Percentiles rank a stretch among this genome's conserved stretches.
Evolutionary conservation across 441 rosid species (phyloP).

Genomic region (Manihot esculenta): DNA sequence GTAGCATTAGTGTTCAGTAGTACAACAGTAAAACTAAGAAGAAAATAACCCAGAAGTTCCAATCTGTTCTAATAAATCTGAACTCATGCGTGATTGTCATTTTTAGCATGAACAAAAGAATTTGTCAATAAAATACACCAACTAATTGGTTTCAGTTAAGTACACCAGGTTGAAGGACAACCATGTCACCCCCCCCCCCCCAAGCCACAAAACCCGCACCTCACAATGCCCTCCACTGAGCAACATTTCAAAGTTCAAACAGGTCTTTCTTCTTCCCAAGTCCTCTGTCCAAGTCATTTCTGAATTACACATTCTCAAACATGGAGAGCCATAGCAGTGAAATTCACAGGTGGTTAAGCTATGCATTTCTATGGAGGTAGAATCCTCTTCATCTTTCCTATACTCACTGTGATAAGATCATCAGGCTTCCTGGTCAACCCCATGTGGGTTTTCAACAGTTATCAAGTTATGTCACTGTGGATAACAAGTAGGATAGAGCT

Average conservation of each 20-base stretch:
- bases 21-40: too few relatives aligned
- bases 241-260: slow-evolving; percentile 15
- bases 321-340: slow-evolving; percentile 52
- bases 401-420: slow-evolving; percentile 49
- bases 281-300: neutral
- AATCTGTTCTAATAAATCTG: too few relatives aligned
- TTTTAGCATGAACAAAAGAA: too few relatives aligned
- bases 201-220: slow-evolving; percentile 15
- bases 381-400: slow-evolving; percentile 28
- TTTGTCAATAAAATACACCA: too few relatives aligned
- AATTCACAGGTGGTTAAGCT: slow-evolving; percentile 33
- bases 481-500: slow-evolving; percentile 61
- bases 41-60: too few relatives aligned
- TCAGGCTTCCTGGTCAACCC: slow-evolving; percentile 84
- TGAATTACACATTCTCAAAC: slow-evolving; percentile 34
- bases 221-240: slow-evolving; percentile 28
- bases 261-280: neutral
- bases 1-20: too few relatives aligned
- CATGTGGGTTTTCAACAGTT: slow-evolving; percentile 70
- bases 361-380: slow-evolving; percentile 27
- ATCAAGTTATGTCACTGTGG: slow-evolving; percentile 85
- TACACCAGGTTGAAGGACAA: too few relatives aligned
- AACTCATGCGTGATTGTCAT: too few relatives aligned
- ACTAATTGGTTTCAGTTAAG: too few relatives aligned
- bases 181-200: too few relatives aligned